A percentile compares a stretch with the other conserved stretches of the same genome.
Evolutionary conservation across 176 grass and related monocot genomes (phyloP).

Genomic region (Avena sativa): DNA sequence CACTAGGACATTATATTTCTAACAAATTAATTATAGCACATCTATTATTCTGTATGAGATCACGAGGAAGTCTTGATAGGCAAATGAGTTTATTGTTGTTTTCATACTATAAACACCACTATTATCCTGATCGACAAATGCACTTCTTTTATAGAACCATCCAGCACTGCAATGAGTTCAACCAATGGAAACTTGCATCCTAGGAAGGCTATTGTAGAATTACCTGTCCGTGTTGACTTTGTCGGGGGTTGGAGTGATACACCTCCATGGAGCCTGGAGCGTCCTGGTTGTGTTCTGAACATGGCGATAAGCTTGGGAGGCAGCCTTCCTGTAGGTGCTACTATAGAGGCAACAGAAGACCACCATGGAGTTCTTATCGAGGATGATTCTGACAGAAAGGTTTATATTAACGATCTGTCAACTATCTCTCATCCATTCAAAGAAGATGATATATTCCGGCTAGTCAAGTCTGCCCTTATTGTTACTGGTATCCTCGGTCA

Average conservation of each 20-base stretch:
- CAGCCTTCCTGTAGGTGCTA: constrained; percentile 69
- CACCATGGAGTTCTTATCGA: constrained; percentile 60
- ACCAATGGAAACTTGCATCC: constrained; percentile 44
- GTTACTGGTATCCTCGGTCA: constrained; percentile 61
- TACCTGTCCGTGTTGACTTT: constrained; percentile 91
- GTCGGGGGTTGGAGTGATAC: constrained; percentile 99
- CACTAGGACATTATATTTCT: constrained; percentile 11
- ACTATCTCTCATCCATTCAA: constrained; percentile 71
- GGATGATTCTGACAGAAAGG: constrained; percentile 67
- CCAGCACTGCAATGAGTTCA: constrained; percentile 36
- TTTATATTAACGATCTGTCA: constrained; percentile 55
- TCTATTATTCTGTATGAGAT: neutral
- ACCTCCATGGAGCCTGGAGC: constrained; percentile 96
- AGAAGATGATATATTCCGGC: constrained; percentile 69
- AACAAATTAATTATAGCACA: constrained; percentile 21
- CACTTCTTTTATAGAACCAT: constrained; percentile 39
- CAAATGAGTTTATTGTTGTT: constrained; percentile 10
- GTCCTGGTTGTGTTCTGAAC: constrained; percentile 93
- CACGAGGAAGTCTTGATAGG: neutral
- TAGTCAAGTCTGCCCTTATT: constrained; percentile 87
- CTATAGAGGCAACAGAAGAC: constrained; percentile 62
- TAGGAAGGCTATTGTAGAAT: constrained; percentile 65
- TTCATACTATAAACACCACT: neutral
- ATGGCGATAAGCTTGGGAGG: constrained; percentile 91
- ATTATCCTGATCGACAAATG: constrained; percentile 5